These are phyloP conservation scores for Ramularia collo-cygni DNA, from an alignment of 2,329 filamentous ascomycete species.

Conservation along the genomic window DNA sequence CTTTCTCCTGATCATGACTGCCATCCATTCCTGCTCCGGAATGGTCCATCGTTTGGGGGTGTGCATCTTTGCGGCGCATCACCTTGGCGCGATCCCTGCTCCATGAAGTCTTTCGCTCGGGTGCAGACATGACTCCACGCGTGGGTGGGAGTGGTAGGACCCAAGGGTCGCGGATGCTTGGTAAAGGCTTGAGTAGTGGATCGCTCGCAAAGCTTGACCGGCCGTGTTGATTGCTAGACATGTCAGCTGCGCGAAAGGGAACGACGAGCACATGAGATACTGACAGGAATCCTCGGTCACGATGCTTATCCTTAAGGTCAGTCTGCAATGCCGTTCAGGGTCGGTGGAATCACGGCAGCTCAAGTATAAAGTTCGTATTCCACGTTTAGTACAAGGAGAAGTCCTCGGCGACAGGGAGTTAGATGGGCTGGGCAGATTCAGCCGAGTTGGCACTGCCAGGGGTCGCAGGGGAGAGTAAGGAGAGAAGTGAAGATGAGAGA, in stretches of 20 bases:
- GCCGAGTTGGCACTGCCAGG: too few relatives aligned
- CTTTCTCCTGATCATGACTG: neutral
- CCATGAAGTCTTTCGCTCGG: conserved; percentile 1
- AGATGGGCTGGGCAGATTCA: too few relatives aligned
- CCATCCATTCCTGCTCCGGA: conserved; percentile 4
- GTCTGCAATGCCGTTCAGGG: too few relatives aligned
- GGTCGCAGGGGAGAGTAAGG: too few relatives aligned
- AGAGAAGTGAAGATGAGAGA: too few relatives aligned
- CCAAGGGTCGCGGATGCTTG: conserved; percentile 5
- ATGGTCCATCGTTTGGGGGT: conserved; percentile 12
- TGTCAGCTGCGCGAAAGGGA: neutral
- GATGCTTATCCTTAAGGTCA: too few relatives aligned
- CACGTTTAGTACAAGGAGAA: too few relatives aligned
- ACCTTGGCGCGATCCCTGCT: conserved; percentile 7
- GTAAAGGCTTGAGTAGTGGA: conserved; percentile 3
- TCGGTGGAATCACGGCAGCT: too few relatives aligned
- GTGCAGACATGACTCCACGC: neutral
- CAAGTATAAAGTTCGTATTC: too few relatives aligned
- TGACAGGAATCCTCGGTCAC: too few relatives aligned
- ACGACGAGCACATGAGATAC: too few relatives aligned
- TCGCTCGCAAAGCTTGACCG: neutral
- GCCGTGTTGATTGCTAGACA: neutral
- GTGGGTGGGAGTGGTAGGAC: neutral
- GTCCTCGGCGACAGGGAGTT: too few relatives aligned
- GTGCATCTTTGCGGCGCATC: conserved; percentile 17